Base-by-base conservation (phyloP, 495 filamentous ascomycete species). In the Polyplosphaeria fusca region DNA sequence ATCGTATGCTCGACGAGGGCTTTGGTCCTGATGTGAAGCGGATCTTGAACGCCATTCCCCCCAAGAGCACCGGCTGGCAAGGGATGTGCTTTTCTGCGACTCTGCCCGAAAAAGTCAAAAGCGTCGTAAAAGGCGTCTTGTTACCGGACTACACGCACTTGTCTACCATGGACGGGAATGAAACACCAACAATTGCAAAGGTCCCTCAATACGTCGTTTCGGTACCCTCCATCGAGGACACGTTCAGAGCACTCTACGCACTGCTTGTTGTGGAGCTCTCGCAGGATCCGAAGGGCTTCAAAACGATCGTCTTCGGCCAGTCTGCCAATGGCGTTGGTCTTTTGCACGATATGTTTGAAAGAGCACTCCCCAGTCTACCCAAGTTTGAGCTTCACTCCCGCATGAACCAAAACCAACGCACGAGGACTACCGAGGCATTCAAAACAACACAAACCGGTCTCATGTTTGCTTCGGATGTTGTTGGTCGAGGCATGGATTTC, bases 401-500 rank as follows among this genome's bases (percentile, higher is more conserved):
- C 42, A 76, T 86, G 61, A 73, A 63, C 49, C 85, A 87, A 66
- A 67, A 57, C 38, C 73, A 70, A 28, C 76, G 84, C 53, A 85
- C 80, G 7, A 76, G 66, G 22, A 77, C 77, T 16, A 86, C 84
- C 3, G 75, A 79, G 14, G 71, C 76, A 18, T 88, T 84, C 75
- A 84, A 84, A 54, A 67, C 77, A 19, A 78, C 79, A 0, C 65
- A 65, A 3, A 68, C 70, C 24, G 76, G 79, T 28, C 75, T 87
- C 51, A 68, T 88, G 63, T 79, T 87, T 60, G 85, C 85, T 28
- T 81, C 81, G 14, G 85, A 88, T 66, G 84, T 88, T 22, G 79
- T 88, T 41, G 85, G 84, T 16, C 79, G 85, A 47, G 85, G 85
- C 25, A 86, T 90, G 83, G 86, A 90, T 67, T 88, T 88, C 67